Evolutionary conservation across 305 asterid genomes (phyloP).

Genomic region (Petunia hybrid): DNA sequence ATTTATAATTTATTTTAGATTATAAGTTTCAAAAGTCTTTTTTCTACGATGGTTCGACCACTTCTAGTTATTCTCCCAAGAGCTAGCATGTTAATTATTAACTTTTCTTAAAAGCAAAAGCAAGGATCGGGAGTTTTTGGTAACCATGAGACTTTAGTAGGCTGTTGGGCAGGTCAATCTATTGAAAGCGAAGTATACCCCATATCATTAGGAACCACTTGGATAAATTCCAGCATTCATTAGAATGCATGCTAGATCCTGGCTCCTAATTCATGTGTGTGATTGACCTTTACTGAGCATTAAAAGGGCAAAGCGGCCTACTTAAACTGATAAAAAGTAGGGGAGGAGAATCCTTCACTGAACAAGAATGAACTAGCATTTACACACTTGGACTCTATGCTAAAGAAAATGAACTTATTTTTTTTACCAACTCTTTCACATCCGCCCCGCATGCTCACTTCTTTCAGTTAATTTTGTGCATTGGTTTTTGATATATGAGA

Average conservation of each 20-base stretch:
- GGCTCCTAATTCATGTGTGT: conserved; percentile 7
- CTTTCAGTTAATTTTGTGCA: background rate
- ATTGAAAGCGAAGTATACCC: background rate
- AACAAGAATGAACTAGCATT: background rate
- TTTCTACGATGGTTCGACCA: too few relatives aligned
- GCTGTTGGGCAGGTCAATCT: background rate
- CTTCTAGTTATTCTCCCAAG: too few relatives aligned
- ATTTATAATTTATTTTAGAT: too few relatives aligned
- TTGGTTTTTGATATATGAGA: conserved; percentile 20
- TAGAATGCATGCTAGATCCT: background rate
- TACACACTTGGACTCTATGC: background rate
- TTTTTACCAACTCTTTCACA: background rate
- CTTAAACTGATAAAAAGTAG: conserved; percentile 19
- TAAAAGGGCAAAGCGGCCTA: background rate
- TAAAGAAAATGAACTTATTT: background rate
- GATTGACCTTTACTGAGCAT: conserved; percentile 6
- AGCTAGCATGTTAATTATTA: too few relatives aligned
- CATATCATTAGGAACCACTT: conserved; percentile 21
- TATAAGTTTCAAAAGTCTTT: too few relatives aligned
- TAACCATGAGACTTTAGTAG: background rate
- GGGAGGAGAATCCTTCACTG: conserved; percentile 9
- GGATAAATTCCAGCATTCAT: background rate
- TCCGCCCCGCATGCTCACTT: background rate
- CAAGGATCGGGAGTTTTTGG: background rate
- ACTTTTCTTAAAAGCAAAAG: too few relatives aligned